A percentile compares a stretch with the other conserved stretches of the same genome.
phyloP scores from a whole-genome alignment of 306 rosid species.

The Alnus glutinosa region DNA sequence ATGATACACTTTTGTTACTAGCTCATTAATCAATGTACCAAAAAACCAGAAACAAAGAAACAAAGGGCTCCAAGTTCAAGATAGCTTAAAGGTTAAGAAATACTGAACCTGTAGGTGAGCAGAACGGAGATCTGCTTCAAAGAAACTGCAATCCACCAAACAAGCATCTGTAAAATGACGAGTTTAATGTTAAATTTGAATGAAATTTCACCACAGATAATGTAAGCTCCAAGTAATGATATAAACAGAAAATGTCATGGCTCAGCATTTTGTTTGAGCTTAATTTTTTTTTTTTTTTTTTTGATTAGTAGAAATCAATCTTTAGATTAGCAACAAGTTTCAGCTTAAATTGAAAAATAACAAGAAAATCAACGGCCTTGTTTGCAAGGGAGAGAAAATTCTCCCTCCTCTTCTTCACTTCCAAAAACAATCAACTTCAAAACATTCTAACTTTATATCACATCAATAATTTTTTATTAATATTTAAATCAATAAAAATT shows the following conservation, averaged over 20 bases:
- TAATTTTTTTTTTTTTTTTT: background rate
- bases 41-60: background rate
- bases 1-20: background rate
- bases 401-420: too few species aligned
- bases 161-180: conserved; percentile 72
- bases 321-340: too few species aligned
- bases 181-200: conserved; percentile 8
- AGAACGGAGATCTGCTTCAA: conserved; percentile 88
- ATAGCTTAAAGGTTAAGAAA: conserved; percentile 11
- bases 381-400: too few species aligned
- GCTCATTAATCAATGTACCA: conserved; percentile 4
- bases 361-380: too few species aligned
- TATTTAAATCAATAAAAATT: too few species aligned
- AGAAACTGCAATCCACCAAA: conserved; percentile 79
- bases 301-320: too few species aligned
- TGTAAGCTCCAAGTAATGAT: background rate
- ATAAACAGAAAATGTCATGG: background rate
- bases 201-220: conserved; percentile 17
- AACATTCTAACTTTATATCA: too few species aligned
- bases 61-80: background rate
- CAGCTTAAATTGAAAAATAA: too few species aligned
- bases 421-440: too few species aligned
- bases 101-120: conserved; percentile 88
- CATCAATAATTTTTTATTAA: too few species aligned
- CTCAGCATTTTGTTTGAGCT: background rate